These are phyloP conservation scores for Thermoascus crustaceus DNA, from an alignment of 2,329 filamentous ascomycete genomes.

Conservation along the genomic window DNA sequence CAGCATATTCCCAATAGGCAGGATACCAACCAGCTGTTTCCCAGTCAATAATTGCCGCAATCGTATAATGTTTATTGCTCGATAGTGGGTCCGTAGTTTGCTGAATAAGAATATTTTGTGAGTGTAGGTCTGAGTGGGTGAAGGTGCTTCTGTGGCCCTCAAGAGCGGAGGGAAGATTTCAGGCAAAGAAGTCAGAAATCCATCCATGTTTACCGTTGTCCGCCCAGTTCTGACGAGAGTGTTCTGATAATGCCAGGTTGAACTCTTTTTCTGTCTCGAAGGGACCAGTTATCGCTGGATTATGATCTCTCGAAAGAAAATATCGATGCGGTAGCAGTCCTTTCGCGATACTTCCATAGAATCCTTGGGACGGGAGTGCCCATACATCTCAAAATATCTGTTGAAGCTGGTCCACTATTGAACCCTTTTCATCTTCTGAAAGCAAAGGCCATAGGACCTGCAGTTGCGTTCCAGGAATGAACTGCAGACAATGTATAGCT, in stretches of 20 bases:
- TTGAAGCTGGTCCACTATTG: constrained; percentile 1
- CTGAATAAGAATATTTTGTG: constrained; percentile 10
- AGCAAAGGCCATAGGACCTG: constrained; percentile 2
- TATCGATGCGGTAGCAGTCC: constrained; percentile 3
- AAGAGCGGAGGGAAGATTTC: constrained; percentile 3
- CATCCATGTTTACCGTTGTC: constrained; percentile 1
- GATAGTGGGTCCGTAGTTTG: constrained; percentile 1
- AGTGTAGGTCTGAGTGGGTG: constrained; percentile 9
- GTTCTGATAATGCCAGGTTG: constrained; percentile 1
- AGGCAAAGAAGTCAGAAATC: constrained; percentile 5
- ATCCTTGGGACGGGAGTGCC: constrained; percentile 4
- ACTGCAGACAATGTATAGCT: constrained; percentile 13
- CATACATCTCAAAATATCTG: constrained; percentile 3
- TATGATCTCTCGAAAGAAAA: constrained; percentile 3
- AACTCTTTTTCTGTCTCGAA: constrained; percentile 4
- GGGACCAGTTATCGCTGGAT: not conserved
- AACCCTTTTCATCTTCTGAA: constrained; percentile 1
- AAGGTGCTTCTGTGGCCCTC: constrained; percentile 5
- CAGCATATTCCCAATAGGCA: constrained; percentile 19
- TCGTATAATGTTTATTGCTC: constrained; percentile 1
- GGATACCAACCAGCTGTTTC: constrained; percentile 21
- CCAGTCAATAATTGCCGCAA: constrained; percentile 17
- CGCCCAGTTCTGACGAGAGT: constrained; percentile 1
- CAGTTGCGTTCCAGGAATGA: not conserved
- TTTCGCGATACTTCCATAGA: constrained; percentile 6